Evolutionary conservation across 2,329 filamentous ascomycete species (phyloP).

Genomic region (Aspergillus glaucus): DNA sequence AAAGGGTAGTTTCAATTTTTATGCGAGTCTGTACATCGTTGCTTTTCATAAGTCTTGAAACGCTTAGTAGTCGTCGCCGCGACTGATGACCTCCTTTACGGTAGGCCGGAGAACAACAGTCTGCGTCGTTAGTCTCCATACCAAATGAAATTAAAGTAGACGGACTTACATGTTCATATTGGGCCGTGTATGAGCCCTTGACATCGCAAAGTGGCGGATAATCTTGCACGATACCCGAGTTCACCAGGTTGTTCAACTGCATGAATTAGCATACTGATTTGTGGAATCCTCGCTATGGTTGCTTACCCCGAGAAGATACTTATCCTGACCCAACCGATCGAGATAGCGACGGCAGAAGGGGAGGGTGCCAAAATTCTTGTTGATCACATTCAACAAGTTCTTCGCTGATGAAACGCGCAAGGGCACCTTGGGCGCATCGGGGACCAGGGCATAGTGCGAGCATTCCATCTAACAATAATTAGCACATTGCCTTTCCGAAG

Average conservation of each 20-base stretch:
- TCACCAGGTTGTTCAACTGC: conserved; percentile 78
- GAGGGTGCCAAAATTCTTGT: conserved; percentile 91
- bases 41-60: background rate
- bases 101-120: conserved; percentile 71
- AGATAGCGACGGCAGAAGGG: conserved; percentile 88
- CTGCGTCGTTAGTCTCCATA: conserved; percentile 35
- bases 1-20: background rate
- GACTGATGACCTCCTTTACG: conserved; percentile 81
- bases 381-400: conserved; percentile 78
- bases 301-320: conserved; percentile 80
- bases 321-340: conserved; percentile 87
- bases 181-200: conserved; percentile 90
- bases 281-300: background rate
- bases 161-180: conserved; percentile 80
- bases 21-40: background rate
- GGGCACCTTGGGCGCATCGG: conserved; percentile 67
- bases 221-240: conserved; percentile 75
- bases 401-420: conserved; percentile 76
- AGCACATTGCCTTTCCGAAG: conserved; percentile 1
- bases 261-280: conserved; percentile 20
- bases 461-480: conserved; percentile 56
- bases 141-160: background rate
- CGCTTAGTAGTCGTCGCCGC: conserved; percentile 72
- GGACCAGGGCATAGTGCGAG: conserved; percentile 76
- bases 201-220: conserved; percentile 86